Conservation (phyloP, 2,329 filamentous ascomycete species). For the Rugonectria rugulosa region DNA sequence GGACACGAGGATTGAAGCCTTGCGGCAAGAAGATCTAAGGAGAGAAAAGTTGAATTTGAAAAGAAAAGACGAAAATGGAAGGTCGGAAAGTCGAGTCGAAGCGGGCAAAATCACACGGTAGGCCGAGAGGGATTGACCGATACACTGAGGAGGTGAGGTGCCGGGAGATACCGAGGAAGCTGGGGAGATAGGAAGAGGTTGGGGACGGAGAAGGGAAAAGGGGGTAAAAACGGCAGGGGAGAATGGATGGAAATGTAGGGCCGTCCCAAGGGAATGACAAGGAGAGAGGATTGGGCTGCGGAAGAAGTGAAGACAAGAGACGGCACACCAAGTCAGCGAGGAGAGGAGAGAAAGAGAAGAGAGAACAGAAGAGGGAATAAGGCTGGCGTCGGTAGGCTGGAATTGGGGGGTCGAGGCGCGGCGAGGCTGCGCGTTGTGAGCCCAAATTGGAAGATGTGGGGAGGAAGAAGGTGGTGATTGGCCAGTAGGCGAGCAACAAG, state of each 20-base stretch:
- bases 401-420: slow-evolving; percentile 38
- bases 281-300: slow-evolving; percentile 14
- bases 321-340: slow-evolving; percentile 8
- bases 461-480: slow-evolving; percentile 33
- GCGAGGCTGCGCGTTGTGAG: slow-evolving; percentile 38
- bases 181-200: slow-evolving; percentile 19
- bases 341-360: slow-evolving; percentile 16
- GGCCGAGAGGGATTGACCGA: slow-evolving; percentile 18
- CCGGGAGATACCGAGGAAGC: slow-evolving; percentile 18
- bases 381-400: slow-evolving; percentile 37
- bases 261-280: slow-evolving; percentile 9
- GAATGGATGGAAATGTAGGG: slow-evolving; percentile 8
- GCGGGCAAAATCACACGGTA: slow-evolving; percentile 11
- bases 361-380: slow-evolving; percentile 37
- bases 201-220: slow-evolving; percentile 13
- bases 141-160: slow-evolving; percentile 19
- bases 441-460: slow-evolving; percentile 28
- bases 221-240: slow-evolving; percentile 21
- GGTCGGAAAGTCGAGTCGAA: slow-evolving; percentile 10
- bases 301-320: slow-evolving; percentile 11
- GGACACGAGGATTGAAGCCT: background rate
- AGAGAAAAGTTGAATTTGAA: slow-evolving; percentile 1
- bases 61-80: background rate
- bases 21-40: background rate
- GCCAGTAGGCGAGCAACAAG: slow-evolving; percentile 35